Evolutionary conservation across 345 rosid species (phyloP).

Genomic region (Turritis glabra): DNA sequence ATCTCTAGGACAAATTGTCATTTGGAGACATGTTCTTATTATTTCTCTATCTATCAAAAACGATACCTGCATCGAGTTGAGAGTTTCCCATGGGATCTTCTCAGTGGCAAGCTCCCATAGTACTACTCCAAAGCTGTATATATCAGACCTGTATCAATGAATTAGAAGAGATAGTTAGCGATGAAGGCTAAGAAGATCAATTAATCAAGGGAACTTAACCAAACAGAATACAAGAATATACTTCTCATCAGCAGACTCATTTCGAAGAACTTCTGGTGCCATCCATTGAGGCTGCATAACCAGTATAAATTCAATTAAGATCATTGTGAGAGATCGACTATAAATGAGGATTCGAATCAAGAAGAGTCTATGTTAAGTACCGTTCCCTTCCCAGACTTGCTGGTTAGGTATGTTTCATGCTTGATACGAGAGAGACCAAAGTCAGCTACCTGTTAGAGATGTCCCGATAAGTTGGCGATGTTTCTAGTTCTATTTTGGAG

Average conservation of each 20-base stretch:
- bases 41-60: slow-evolving; percentile 12
- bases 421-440: slow-evolving; percentile 98
- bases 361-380: slow-evolving; percentile 43
- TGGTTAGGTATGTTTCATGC: slow-evolving; percentile 73
- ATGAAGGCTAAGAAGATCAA: slow-evolving; percentile 17
- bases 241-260: slow-evolving; percentile 97
- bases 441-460: slow-evolving; percentile 78
- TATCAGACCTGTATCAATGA: slow-evolving; percentile 68
- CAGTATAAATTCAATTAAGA: neutral
- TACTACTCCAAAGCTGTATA: slow-evolving; percentile 94
- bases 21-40: neutral
- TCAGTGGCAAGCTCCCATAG: slow-evolving; percentile 96
- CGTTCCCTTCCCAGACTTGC: slow-evolving; percentile 91
- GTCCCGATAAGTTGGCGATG: slow-evolving; percentile 4
- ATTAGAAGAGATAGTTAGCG: slow-evolving; percentile 20
- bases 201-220: neutral
- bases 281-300: slow-evolving; percentile 95
- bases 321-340: neutral
- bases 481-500: neutral
- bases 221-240: slow-evolving; percentile 40
- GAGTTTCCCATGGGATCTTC: slow-evolving; percentile 98
- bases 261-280: slow-evolving; percentile 98
- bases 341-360: neutral
- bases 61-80: slow-evolving; percentile 90
- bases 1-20: neutral